Conservation (phyloP, 1,139 yeast species). For the Pneumocystis canis region DNA sequence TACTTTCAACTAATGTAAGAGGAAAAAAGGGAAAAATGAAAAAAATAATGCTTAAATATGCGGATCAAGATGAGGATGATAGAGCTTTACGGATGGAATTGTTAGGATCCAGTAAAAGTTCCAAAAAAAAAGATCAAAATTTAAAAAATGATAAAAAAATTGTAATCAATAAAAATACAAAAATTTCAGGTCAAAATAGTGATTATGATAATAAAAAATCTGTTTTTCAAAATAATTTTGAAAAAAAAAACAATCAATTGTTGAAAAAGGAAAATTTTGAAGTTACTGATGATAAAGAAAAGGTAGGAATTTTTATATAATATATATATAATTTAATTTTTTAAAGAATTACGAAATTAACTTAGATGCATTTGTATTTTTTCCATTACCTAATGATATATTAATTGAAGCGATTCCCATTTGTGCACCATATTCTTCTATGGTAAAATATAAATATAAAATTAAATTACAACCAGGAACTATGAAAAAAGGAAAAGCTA, state of each 20-base stretch:
- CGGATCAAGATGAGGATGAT: slow-evolving; percentile 86
- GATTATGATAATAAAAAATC: slow-evolving; percentile 25
- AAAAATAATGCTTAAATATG: slow-evolving; percentile 65
- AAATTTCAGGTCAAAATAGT: slow-evolving; percentile 24
- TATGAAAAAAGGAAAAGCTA: slow-evolving; percentile 77
- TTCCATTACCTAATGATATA: slow-evolving; percentile 27
- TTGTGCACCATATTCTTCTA: slow-evolving; percentile 84
- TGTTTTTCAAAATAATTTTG: slow-evolving; percentile 17
- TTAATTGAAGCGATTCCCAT: slow-evolving; percentile 59
- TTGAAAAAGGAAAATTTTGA: slow-evolving; percentile 22
- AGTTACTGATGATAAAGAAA: slow-evolving; percentile 22
- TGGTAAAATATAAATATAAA: slow-evolving; percentile 63
- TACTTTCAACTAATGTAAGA: slow-evolving; percentile 32
- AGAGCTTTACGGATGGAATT: slow-evolving; percentile 57
- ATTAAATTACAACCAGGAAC: slow-evolving; percentile 77
- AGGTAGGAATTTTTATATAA: slow-evolving; percentile 17
- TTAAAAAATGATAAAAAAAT: slow-evolving; percentile 17
- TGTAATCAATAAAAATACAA: slow-evolving; percentile 21
- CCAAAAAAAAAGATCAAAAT: slow-evolving; percentile 24
- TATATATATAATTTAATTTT: not conserved
- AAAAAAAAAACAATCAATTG: slow-evolving; percentile 15
- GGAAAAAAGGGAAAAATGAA: slow-evolving; percentile 77
- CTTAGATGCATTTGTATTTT: slow-evolving; percentile 26
- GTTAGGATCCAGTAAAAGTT: slow-evolving; percentile 67
- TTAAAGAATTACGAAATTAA: not conserved